Evolutionary conservation across 164 flowering plant species (phyloP), one percentile per base, ranked within the genome.

Genomic region (Magnolia officinalis): DNA sequence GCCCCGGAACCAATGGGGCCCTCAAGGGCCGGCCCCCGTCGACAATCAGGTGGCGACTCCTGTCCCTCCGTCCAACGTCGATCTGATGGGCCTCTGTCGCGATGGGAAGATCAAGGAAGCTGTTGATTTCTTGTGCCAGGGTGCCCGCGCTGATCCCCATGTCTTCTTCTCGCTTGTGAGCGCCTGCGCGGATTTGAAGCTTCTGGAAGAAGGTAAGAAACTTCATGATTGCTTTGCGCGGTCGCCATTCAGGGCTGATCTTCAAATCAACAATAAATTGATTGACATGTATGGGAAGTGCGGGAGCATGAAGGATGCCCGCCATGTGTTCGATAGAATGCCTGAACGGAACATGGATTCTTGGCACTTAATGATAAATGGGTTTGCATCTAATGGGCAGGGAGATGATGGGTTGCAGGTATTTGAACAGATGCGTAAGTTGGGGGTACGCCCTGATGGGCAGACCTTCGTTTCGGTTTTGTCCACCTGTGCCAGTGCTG

Each of bases 341-440:
- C 84, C 86, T 10, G 90, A 87, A 29, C 85, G 86, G 80, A 82
- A 83, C 76, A 75, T 91, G 79, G 89, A 91, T 63, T 81, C 97
- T 1, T 92, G 97, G 95, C 87, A 91, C 81, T 76, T 87, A 82
- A 86, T 89, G 94, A 87, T 92, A 13, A 73, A 80, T 74, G 91
- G 87, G 70, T 90, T 83, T 83, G 94, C 91, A 0, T 70, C 73
- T 14, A 92, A 89, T 78, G 88, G 84, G 9, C 70, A 86, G 77
- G 97, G 94, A 45, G 97, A 92, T 82, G 95, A 92, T 52, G 97
- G 91, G 7, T 79, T 91, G 82, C 87, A 88, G 74, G 37, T 92
- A 85, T 92, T 84, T 85, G 92, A 91, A 72, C 85, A 88, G 85
- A 89, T 91, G 97, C 82, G 87, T 80, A 79, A 83, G 26, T 21